Evolutionary conservation across 805 yeast species (phyloP), one percentile per base, ranked within the genome.

Genomic region (Yarrowia phangngaensis): DNA sequence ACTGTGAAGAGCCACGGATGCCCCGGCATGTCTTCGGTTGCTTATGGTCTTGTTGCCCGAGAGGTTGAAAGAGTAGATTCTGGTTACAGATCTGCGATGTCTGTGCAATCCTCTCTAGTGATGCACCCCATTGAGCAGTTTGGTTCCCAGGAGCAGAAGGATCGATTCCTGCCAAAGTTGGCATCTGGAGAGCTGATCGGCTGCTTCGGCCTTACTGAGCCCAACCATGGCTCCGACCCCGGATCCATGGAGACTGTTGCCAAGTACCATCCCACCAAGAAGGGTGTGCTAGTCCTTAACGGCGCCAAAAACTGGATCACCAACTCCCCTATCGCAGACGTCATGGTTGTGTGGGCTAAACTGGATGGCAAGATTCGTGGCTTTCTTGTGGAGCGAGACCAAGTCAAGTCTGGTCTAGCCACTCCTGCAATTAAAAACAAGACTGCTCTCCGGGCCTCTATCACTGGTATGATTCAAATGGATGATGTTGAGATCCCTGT

Each of bases 161-260:
- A 69, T 38, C 58, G 70, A 19, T 65, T 63, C 43, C 53, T 69
- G 49, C 73, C 73, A 11, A 51, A 51, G 19, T 63, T 70, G 40
- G 71, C 71, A 2, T 51, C 64, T 6, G 73, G 73, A 7, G 72
- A 70, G 52, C 56, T 69, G n/a, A 58, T 69, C 12, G 83, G 83
- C 30, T 76, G 82, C 63, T 78, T 78, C 56, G 83, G 80, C 23
- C 72, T 78, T 66, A 78, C 83, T 28, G 83, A 78, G 64, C 78
- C 80, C 58, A 78, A 78, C 55, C 82, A 78, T 58, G 79, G 79
- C 52, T 75, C 80, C 17, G 78, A 76, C 56, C 80, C 79, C 32
- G 74, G 69, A 6, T 75, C 79, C 47, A 71, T 75, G 70, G 79
- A 75, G 63, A 76, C 80, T 28, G 66, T 68, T 19, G 79, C 79